phyloP scores from a whole-genome alignment of 1,284 basidiomycete species.

The Austropuccinia psidii region DNA sequence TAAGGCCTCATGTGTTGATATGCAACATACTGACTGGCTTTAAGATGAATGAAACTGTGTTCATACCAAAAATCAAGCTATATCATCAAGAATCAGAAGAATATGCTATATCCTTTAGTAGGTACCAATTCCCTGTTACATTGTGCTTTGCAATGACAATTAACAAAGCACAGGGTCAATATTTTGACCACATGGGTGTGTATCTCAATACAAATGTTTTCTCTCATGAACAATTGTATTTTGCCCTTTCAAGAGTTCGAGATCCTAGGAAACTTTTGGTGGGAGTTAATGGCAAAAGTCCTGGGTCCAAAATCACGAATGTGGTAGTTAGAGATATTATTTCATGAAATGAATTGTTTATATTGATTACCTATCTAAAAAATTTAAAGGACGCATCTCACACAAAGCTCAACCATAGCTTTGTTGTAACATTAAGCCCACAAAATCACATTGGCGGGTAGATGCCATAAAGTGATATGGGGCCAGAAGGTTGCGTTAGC shows the following conservation, averaged over 20 bases:
- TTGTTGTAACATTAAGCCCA: no score
- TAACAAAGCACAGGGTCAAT: conserved; percentile 53
- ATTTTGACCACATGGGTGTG: conserved; percentile 38
- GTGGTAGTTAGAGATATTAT: no score
- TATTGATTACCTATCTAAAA: no score
- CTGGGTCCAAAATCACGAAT: no score
- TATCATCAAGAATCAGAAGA: neutral
- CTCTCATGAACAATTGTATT: neutral
- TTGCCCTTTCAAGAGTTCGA: neutral
- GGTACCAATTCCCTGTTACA: conserved; percentile 49
- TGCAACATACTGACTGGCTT: neutral
- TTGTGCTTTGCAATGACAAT: conserved; percentile 52
- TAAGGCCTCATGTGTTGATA: neutral
- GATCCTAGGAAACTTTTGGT: no score
- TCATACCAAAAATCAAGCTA: neutral
- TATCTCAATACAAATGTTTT: neutral
- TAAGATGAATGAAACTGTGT: neutral
- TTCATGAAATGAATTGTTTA: no score
- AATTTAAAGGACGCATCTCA: no score
- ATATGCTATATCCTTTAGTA: neutral
- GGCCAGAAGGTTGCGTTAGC: no score
- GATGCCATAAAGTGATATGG: no score
- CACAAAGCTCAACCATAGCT: no score
- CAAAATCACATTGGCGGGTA: no score
- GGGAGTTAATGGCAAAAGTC: no score